Evolutionary conservation across 176 grass and related monocot genomes (phyloP).

Genomic region (Bolboschoenus planiculmis): DNA sequence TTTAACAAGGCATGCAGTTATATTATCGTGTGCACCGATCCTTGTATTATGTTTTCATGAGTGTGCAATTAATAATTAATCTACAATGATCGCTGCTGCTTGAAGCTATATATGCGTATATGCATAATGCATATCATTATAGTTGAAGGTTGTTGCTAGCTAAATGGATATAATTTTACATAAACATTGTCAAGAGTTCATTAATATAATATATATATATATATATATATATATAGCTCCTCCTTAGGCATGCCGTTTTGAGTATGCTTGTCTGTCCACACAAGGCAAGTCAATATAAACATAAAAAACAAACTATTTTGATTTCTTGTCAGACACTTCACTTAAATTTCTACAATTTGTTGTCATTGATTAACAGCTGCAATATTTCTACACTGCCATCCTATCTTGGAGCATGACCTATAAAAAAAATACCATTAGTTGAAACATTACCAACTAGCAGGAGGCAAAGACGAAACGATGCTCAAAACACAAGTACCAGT

Average conservation of each 20-base stretch:
- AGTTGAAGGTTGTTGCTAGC: neutral
- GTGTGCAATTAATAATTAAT: neutral
- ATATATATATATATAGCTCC: neutral
- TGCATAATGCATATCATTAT: neutral
- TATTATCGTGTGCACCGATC: neutral
- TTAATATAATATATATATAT: neutral
- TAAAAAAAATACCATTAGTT: conserved; percentile 32
- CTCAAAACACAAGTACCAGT: conserved; percentile 5
- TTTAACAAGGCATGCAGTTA: neutral
- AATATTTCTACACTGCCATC: conserved; percentile 26
- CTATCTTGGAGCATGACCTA: conserved; percentile 26
- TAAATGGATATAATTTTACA: neutral
- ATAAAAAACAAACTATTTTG: conserved; percentile 29
- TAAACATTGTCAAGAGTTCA: neutral
- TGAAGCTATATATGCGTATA: neutral
- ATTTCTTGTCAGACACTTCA: conserved; percentile 60
- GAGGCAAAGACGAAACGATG: conserved; percentile 28
- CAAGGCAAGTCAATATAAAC: conserved; percentile 25
- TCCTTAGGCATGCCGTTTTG: neutral
- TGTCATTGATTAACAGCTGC: conserved; percentile 16
- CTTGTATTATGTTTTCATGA: neutral
- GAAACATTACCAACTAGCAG: conserved; percentile 35
- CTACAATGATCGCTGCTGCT: neutral
- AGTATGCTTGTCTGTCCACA: conserved; percentile 29
- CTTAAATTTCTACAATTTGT: conserved; percentile 32